A percentile compares a stretch with the other conserved stretches of the same genome.
phyloP scores from a whole-genome alignment of 495 filamentous ascomycete species.

The Talaromyces nanjingensis region DNA sequence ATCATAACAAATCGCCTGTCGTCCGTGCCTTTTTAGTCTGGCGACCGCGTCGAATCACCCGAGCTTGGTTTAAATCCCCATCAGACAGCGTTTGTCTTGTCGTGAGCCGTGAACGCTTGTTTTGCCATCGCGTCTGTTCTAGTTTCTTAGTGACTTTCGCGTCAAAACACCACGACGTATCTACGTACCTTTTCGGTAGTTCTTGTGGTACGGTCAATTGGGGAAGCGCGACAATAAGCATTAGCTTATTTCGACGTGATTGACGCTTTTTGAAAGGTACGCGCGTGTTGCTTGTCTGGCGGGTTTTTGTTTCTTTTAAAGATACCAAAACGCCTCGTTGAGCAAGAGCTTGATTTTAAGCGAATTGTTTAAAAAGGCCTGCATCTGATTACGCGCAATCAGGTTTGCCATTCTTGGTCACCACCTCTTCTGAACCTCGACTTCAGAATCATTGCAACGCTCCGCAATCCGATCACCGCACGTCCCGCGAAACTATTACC shows the following conservation, averaged over 20 bases:
- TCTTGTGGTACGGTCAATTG: not conserved
- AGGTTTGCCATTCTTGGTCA: conserved; percentile 79
- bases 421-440: conserved; percentile 16
- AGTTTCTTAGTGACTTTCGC: conserved; percentile 10
- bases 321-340: conserved; percentile 11
- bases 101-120: conserved; percentile 14
- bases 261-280: conserved; percentile 10
- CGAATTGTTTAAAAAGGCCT: conserved; percentile 75
- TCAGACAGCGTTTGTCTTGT: conserved; percentile 12
- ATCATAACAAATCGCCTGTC: conserved; percentile 21
- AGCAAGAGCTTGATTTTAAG: conserved; percentile 18
- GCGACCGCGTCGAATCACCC: conserved; percentile 8
- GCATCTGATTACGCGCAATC: conserved; percentile 92
- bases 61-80: conserved; percentile 12
- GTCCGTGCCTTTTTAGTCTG: conserved; percentile 19
- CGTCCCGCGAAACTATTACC: conserved; percentile 67
- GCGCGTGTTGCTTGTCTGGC: conserved; percentile 17
- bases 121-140: conserved; percentile 17
- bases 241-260: not conserved
- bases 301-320: not conserved
- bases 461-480: conserved; percentile 44
- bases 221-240: not conserved
- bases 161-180: not conserved
- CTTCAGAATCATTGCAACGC: not conserved
- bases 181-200: not conserved